phyloP scores from a whole-genome alignment of 768 basidiomycete species.

The Boletus subcaerulescens region DNA sequence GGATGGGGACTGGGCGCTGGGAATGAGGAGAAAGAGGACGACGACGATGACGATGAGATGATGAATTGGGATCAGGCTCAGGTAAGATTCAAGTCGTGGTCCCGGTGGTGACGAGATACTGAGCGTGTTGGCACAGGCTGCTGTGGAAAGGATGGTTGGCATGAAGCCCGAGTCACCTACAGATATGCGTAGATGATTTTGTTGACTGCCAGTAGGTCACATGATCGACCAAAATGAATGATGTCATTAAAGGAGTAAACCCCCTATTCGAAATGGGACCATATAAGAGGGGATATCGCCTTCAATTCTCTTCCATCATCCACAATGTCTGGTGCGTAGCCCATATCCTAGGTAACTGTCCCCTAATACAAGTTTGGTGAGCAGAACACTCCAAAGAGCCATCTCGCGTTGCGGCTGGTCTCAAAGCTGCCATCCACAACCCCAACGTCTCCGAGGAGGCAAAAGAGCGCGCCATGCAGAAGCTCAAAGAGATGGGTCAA shows the following conservation, averaged over 20 bases:
- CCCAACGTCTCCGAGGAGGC: constrained; percentile 56
- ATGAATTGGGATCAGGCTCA: constrained; percentile 72
- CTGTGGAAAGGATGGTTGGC: constrained; percentile 58
- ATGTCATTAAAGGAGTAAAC: not conserved
- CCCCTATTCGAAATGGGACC: constrained; percentile 10
- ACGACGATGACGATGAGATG: constrained; percentile 63
- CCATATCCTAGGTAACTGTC: accelerated
- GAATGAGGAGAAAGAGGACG: constrained; percentile 56
- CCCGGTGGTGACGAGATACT: not conserved
- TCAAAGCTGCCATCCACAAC: constrained; percentile 58
- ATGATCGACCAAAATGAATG: constrained; percentile 1
- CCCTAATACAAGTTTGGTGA: not conserved
- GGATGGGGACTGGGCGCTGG: constrained; percentile 74
- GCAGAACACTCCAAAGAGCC: constrained; percentile 38
- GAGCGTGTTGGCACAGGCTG: constrained; percentile 36
- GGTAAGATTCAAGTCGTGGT: constrained; percentile 32
- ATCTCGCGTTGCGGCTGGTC: constrained; percentile 50
- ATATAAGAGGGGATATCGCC: not conserved
- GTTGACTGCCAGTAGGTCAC: not conserved
- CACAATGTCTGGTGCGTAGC: constrained; percentile 15
- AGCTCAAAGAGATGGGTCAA: constrained; percentile 41
- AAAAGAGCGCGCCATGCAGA: constrained; percentile 45
- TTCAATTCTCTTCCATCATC: not conserved
- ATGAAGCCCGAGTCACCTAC: constrained; percentile 37
- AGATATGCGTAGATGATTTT: constrained; percentile 24